Evolutionary conservation across 768 basidiomycete genomes (phyloP).

Genomic region (Suillus plorans): DNA sequence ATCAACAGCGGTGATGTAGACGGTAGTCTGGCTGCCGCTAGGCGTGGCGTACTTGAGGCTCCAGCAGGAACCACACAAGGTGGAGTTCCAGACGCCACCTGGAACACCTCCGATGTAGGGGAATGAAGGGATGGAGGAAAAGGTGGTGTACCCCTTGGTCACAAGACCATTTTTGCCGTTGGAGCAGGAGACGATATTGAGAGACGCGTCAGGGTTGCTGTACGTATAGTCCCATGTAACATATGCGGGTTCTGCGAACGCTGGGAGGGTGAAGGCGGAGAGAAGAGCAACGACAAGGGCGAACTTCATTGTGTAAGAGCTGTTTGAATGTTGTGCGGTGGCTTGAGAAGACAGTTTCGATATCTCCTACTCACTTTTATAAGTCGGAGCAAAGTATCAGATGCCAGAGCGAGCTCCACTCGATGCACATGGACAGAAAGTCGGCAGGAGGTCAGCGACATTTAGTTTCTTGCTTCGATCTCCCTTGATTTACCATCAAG

Average conservation of each 20-base stretch:
- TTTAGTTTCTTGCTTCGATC: background rate
- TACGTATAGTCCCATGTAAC: slow-evolving; percentile 6
- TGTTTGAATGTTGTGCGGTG: background rate
- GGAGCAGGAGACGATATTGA: slow-evolving; percentile 19
- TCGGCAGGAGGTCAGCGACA: no score
- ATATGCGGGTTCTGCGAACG: background rate
- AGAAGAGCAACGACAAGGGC: background rate
- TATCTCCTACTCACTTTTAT: background rate
- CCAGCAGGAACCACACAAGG: slow-evolving; percentile 11
- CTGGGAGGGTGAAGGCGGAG: background rate
- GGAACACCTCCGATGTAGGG: slow-evolving; percentile 11
- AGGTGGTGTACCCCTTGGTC: slow-evolving; percentile 15
- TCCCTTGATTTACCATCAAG: background rate
- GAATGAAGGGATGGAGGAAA: slow-evolving; percentile 13
- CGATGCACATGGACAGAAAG: background rate
- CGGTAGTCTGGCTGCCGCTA: background rate
- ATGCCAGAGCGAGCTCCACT: background rate
- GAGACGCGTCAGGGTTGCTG: slow-evolving; percentile 3
- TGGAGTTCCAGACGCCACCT: slow-evolving; percentile 8
- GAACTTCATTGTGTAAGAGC: background rate
- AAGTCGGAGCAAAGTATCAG: background rate
- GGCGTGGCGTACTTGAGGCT: background rate
- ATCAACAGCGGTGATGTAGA: slow-evolving; percentile 10
- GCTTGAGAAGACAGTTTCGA: background rate
- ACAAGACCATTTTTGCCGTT: slow-evolving; percentile 20